A percentile compares a stretch with the other conserved stretches of the same genome.
These are phyloP conservation scores for Mycena vitilis DNA, from an alignment of 768 basidiomycete genomes.

Conservation along the genomic window DNA sequence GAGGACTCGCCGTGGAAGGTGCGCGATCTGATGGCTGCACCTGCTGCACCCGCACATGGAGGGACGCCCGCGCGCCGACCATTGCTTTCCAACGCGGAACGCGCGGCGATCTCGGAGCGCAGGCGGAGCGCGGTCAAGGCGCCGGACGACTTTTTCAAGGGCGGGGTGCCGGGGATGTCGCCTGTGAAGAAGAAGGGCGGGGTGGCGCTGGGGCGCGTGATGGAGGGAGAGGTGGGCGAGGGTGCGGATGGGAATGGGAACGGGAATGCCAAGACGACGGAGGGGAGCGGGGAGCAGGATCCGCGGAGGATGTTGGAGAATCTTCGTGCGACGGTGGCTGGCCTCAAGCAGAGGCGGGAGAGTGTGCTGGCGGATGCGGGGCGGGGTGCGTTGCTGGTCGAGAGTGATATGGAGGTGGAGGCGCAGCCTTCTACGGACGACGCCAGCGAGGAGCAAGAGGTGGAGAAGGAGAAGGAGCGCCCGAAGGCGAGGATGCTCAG, in stretches of 20 bases:
- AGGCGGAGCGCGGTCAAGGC: slow-evolving; percentile 38
- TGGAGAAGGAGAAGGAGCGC: slow-evolving; percentile 42
- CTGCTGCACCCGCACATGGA: slow-evolving; percentile 37
- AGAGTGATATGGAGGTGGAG: not conserved
- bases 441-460: slow-evolving; percentile 37
- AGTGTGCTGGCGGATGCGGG: slow-evolving; percentile 36
- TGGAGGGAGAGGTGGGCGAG: slow-evolving; percentile 4
- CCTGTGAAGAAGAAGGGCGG: slow-evolving; percentile 25
- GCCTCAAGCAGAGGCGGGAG: slow-evolving; percentile 56
- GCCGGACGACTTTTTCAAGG: slow-evolving; percentile 31
- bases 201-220: slow-evolving; percentile 22
- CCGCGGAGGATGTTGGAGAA: slow-evolving; percentile 57
- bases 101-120: slow-evolving; percentile 40
- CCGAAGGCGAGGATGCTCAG: slow-evolving; percentile 10
- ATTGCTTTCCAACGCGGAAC: slow-evolving; percentile 30
- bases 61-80: slow-evolving; percentile 50
- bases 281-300: slow-evolving; percentile 50
- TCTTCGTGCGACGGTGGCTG: slow-evolving; percentile 62
- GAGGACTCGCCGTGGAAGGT: slow-evolving; percentile 36
- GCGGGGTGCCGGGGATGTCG: slow-evolving; percentile 29
- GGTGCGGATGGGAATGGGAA: not conserved
- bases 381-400: not conserved
- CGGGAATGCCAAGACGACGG: not conserved
- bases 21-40: slow-evolving; percentile 47
- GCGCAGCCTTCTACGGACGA: not conserved